Conservation (phyloP, 768 basidiomycete genomes). For the Phlebiopsis gigantea region DNA sequence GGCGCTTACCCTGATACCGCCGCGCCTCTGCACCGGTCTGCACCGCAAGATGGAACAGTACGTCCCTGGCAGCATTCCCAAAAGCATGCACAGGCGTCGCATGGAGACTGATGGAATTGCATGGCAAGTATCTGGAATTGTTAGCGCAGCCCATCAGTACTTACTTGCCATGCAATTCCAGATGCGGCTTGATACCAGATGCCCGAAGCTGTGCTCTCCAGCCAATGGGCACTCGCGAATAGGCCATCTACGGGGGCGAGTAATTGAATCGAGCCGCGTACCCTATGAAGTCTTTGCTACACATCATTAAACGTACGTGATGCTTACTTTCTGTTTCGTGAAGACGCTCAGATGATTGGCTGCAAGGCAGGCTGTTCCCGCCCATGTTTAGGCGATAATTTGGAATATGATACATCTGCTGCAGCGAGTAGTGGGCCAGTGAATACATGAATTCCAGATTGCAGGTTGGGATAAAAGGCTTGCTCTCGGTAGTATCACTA, state of each 20-base stretch:
- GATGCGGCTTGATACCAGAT: neutral
- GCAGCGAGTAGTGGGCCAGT: neutral
- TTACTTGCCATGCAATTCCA: neutral
- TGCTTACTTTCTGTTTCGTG: neutral
- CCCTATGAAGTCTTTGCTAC: neutral
- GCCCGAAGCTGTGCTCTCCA: neutral
- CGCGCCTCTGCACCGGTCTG: too few species aligned
- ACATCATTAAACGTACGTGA: neutral
- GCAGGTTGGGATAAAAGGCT: neutral
- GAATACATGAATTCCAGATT: slow-evolving; percentile 2
- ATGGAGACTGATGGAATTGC: too few species aligned
- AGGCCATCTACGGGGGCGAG: neutral
- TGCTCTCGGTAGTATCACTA: neutral
- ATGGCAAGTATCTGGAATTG: too few species aligned
- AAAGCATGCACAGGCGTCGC: too few species aligned
- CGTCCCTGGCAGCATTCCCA: too few species aligned
- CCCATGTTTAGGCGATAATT: neutral
- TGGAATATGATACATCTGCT: neutral
- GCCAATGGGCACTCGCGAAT: neutral
- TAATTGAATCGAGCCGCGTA: neutral
- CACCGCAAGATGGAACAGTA: too few species aligned
- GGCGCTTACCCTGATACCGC: too few species aligned
- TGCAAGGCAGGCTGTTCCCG: neutral
- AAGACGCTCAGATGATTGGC: neutral
- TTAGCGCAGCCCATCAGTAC: too few species aligned